Evolutionary conservation across 2,329 filamentous ascomycete genomes (phyloP).

Genomic region (Drechslera avenae): DNA sequence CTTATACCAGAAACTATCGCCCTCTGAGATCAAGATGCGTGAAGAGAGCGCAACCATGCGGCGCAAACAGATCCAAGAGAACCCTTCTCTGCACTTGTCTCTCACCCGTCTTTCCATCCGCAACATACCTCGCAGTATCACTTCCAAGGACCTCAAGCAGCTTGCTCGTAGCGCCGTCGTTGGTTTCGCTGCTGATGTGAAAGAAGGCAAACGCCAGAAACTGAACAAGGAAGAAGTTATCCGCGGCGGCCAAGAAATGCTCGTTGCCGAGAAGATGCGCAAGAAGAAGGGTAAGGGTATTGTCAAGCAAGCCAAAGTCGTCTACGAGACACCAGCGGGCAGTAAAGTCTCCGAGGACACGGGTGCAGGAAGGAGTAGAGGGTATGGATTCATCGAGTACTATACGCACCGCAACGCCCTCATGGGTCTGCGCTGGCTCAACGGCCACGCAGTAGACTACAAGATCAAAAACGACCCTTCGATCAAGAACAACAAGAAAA

Average conservation of each 20-base stretch:
- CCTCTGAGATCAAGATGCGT: slow-evolving; percentile 82
- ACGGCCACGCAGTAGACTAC: slow-evolving; percentile 70
- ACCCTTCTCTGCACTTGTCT: slow-evolving; percentile 86
- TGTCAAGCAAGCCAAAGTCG: slow-evolving; percentile 90
- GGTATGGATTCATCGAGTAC: slow-evolving; percentile 98
- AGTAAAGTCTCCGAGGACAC: slow-evolving; percentile 78
- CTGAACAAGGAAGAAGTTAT: slow-evolving; percentile 88
- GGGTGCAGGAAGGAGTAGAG: slow-evolving; percentile 81
- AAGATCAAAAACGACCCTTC: slow-evolving; percentile 52
- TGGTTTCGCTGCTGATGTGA: slow-evolving; percentile 90
- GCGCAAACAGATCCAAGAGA: slow-evolving; percentile 86
- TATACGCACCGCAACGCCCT: slow-evolving; percentile 90
- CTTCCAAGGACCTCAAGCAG: slow-evolving; percentile 86
- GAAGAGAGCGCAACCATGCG: slow-evolving; percentile 86
- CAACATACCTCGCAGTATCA: slow-evolving; percentile 84
- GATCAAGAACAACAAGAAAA: slow-evolving; percentile 47
- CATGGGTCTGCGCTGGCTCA: slow-evolving; percentile 93
- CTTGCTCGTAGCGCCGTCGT: slow-evolving; percentile 91
- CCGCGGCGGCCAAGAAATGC: slow-evolving; percentile 79
- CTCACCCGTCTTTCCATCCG: slow-evolving; percentile 88
- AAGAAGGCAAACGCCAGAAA: slow-evolving; percentile 72
- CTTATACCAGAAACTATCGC: slow-evolving; percentile 75
- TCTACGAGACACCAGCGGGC: slow-evolving; percentile 87
- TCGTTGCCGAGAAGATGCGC: slow-evolving; percentile 76
- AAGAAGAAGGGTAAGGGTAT: slow-evolving; percentile 84